Evolutionary conservation across 1,284 basidiomycete genomes (phyloP).

Genomic region (Mycosarcoma maydis): DNA sequence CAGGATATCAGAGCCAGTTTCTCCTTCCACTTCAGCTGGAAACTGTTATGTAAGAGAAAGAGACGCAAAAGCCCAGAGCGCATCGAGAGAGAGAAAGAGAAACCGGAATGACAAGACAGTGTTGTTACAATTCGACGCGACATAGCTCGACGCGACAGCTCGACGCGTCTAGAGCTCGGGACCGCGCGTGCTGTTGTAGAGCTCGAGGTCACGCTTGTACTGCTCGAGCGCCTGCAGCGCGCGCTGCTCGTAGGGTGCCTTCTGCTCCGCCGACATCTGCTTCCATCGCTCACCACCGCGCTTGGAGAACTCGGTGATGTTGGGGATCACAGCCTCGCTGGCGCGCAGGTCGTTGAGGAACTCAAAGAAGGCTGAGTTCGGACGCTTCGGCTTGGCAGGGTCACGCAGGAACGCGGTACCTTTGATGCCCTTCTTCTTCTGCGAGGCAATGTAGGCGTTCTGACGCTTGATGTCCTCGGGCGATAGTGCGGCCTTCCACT

Average conservation of each 20-base stretch:
- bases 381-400: conserved; percentile 58
- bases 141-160: no score
- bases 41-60: neutral
- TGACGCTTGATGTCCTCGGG: conserved; percentile 63
- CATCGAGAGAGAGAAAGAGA: neutral
- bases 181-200: conserved; percentile 39
- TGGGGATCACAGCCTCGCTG: conserved; percentile 27
- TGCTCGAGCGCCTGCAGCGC: conserved; percentile 43
- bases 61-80: conserved; percentile 4
- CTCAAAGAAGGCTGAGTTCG: conserved; percentile 56
- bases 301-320: conserved; percentile 47
- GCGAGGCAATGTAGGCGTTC: conserved; percentile 56
- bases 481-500: conserved; percentile 55
- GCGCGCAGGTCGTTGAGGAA: conserved; percentile 56
- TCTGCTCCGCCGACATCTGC: conserved; percentile 45
- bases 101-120: neutral
- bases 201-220: conserved; percentile 49
- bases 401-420: conserved; percentile 51
- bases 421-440: conserved; percentile 57
- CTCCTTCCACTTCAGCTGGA: neutral
- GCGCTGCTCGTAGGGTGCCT: conserved; percentile 50
- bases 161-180: conserved; percentile 40
- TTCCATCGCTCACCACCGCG: conserved; percentile 54
- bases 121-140: conserved; percentile 36
- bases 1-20: conserved; percentile 1